phyloP scores from a whole-genome alignment of 768 basidiomycete species.

The Pulveroboletus ravenelii region DNA sequence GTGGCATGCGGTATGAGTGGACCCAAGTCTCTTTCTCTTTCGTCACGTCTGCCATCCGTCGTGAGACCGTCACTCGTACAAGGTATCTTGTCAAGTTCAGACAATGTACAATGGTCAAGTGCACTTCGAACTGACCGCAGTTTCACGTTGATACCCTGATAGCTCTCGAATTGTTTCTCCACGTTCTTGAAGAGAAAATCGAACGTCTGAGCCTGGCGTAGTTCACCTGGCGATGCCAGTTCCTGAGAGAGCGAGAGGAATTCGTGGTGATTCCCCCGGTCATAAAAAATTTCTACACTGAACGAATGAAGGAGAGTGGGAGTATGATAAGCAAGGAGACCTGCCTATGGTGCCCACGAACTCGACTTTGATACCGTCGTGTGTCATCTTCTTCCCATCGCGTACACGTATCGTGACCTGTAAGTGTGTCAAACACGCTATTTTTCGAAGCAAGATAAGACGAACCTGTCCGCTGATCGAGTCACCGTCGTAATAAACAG shows the following conservation, averaged over 20 bases:
- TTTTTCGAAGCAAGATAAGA: constrained; percentile 1
- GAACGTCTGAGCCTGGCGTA: constrained; percentile 93
- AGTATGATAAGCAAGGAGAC: constrained; percentile 22
- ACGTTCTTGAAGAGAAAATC: constrained; percentile 99
- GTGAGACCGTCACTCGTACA: constrained; percentile 83
- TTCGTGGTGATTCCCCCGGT: constrained; percentile 96
- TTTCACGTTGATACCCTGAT: constrained; percentile 98
- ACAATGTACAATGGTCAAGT: not conserved
- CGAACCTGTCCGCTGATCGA: constrained; percentile 81
- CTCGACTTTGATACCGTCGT: constrained; percentile 97
- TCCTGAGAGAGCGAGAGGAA: constrained; percentile 95
- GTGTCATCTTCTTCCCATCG: constrained; percentile 91
- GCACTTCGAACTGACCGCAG: constrained; percentile 56
- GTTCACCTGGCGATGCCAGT: constrained; percentile 91
- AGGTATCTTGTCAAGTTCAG: constrained; percentile 63
- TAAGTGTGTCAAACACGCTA: not conserved
- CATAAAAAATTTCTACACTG: constrained; percentile 76
- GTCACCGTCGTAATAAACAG: constrained; percentile 95
- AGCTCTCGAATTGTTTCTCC: constrained; percentile 98
- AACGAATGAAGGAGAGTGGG: not conserved
- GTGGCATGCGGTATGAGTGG: constrained; percentile 97
- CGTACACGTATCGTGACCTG: constrained; percentile 84
- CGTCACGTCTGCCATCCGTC: constrained; percentile 87
- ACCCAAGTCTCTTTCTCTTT: constrained; percentile 98
- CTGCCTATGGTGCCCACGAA: constrained; percentile 93